These are phyloP conservation scores for Fusarium acutatum DNA, from an alignment of 2,329 filamentous ascomycete species.

Conservation along the genomic window DNA sequence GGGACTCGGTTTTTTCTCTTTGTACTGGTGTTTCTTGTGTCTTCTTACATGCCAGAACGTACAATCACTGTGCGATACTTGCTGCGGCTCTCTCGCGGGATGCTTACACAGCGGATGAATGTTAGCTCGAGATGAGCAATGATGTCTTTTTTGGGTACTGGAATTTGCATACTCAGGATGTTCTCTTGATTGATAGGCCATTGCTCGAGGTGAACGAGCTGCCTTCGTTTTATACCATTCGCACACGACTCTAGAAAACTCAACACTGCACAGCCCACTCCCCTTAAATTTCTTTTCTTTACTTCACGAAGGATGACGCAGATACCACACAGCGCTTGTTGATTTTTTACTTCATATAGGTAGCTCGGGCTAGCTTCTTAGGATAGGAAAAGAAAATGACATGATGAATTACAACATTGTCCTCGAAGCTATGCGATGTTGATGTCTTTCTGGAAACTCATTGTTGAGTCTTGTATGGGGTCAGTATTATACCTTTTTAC, in stretches of 20 bases:
- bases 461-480: not conserved
- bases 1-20: constrained; percentile 6
- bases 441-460: not conserved
- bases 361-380: constrained; percentile 34
- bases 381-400: constrained; percentile 34
- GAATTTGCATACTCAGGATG: constrained; percentile 1
- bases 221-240: constrained; percentile 29
- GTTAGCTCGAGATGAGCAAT: constrained; percentile 41
- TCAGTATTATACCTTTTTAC: not conserved
- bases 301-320: constrained; percentile 23
- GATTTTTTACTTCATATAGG: constrained; percentile 27
- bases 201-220: not conserved
- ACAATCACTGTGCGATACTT: constrained; percentile 37
- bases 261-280: constrained; percentile 21
- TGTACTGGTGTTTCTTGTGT: constrained; percentile 5
- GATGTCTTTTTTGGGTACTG: constrained; percentile 26
- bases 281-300: constrained; percentile 12
- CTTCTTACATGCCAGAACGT: constrained; percentile 32
- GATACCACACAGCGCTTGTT: constrained; percentile 31
- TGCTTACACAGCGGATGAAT: constrained; percentile 41
- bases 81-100: constrained; percentile 42
- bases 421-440: not conserved
- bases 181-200: constrained; percentile 26
- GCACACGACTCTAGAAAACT: constrained; percentile 33
- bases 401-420: constrained; percentile 3